phyloP scores from a whole-genome alignment of 495 filamentous ascomycete genomes.

The Lasiosphaeris hirsuta region DNA sequence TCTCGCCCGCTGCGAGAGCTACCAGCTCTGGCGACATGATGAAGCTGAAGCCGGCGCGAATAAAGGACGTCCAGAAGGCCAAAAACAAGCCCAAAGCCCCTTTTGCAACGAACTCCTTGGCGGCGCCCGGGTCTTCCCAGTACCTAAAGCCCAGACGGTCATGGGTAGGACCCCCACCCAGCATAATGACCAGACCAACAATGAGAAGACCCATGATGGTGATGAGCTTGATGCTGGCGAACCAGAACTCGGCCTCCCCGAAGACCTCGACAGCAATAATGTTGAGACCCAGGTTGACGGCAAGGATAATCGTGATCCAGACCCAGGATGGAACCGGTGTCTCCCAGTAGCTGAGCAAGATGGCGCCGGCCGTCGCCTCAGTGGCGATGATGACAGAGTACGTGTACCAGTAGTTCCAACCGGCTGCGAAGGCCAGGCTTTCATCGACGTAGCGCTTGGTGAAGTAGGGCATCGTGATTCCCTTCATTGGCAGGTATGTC shows the following conservation, averaged over 20 bases:
- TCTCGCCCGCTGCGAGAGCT: slow-evolving; percentile 71
- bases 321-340: slow-evolving; percentile 49
- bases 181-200: slow-evolving; percentile 68
- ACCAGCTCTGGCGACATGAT: slow-evolving; percentile 50
- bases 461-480: slow-evolving; percentile 58
- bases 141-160: slow-evolving; percentile 60
- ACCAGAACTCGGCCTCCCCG: slow-evolving; percentile 64
- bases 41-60: slow-evolving; percentile 47
- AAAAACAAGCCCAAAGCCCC: slow-evolving; percentile 51
- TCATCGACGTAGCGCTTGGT: slow-evolving; percentile 71
- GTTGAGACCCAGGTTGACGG: slow-evolving; percentile 42
- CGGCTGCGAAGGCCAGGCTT: slow-evolving; percentile 74
- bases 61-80: slow-evolving; percentile 46
- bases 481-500: slow-evolving; percentile 61
- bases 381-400: slow-evolving; percentile 49
- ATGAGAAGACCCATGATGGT: slow-evolving; percentile 67
- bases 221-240: slow-evolving; percentile 65
- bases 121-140: slow-evolving; percentile 71
- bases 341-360: slow-evolving; percentile 57
- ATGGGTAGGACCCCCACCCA: slow-evolving; percentile 59
- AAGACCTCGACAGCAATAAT: slow-evolving; percentile 52
- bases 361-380: slow-evolving; percentile 48
- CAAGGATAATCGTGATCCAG: slow-evolving; percentile 56
- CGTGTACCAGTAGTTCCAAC: slow-evolving; percentile 67
- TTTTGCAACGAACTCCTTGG: slow-evolving; percentile 52